Base-by-base conservation (phyloP, 2,329 filamentous ascomycete species). In the Intubia oerlemansii region DNA sequence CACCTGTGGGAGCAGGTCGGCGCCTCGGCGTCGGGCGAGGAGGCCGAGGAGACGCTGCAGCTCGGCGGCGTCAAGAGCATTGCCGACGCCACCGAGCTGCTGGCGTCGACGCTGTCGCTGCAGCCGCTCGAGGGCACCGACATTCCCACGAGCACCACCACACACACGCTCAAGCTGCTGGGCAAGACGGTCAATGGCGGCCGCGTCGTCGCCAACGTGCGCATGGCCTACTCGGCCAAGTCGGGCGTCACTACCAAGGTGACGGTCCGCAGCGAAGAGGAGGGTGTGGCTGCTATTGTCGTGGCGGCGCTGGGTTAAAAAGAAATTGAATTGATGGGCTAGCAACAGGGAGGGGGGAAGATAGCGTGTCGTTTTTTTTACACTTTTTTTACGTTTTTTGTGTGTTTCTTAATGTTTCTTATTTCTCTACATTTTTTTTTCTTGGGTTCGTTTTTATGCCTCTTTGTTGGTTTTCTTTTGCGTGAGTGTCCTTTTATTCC, bases 221-320 rank as follows among this genome's bases (percentile, higher is more conserved):
- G 82, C 52, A 92, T 98, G 84, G 88, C 84, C 1, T 93, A 71
- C 54, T 90, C 80, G 36, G 71, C 77, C 43, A 92, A 90, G 63
- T 75, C 74, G 28, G 88, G 88, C 29, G 82, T 95, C 16, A 93
- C 88, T 33, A 90, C 85, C 44, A 95, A 95, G 66, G 81, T 98
- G 42, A 78, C 75, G 29, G 79, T 85, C 35, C 67, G 88, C 46
- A 78, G 77, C 49, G 88, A 98, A 51, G 88, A 98, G 53, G 80
- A 88, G 47, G 80, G 80, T 32, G 71, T 98, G 44, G 82, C 88
- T 36, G 64, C 71, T 34, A 59, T 90, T 50, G 69, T 95, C 35
- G 66, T 93, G 47, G 78, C 70, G 40, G 82, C 80, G 42, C 72
- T 93, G 48, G 73, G 78, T 48, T 90, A 67, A 63, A 16, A 14